Evolutionary conservation across 2,329 filamentous ascomycete genomes (phyloP).

Genomic region (Moelleriella libera): DNA sequence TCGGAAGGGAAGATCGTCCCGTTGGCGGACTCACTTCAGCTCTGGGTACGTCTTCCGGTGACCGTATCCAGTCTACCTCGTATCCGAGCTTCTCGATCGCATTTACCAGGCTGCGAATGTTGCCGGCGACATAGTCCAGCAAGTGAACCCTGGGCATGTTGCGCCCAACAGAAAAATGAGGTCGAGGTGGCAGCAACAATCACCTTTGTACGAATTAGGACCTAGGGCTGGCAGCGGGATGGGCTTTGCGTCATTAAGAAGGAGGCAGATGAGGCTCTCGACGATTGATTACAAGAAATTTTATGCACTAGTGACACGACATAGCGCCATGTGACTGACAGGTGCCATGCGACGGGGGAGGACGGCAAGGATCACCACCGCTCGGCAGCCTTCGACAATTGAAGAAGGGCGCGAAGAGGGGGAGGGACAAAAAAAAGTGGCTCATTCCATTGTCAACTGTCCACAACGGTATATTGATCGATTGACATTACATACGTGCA

Average conservation of each 20-base stretch:
- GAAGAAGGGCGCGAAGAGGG: neutral
- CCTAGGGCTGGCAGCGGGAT: too few relatives aligned
- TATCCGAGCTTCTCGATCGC: slow-evolving; percentile 94
- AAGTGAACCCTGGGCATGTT: slow-evolving; percentile 67
- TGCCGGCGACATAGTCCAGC: slow-evolving; percentile 85
- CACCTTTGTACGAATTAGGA: too few relatives aligned
- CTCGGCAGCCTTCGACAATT: neutral
- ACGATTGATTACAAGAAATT: neutral
- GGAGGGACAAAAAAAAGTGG: neutral
- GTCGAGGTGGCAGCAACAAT: neutral
- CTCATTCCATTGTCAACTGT: neutral
- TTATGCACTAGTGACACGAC: neutral
- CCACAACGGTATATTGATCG: neutral
- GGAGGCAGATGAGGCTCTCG: too few relatives aligned
- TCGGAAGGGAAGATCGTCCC: slow-evolving; percentile 2
- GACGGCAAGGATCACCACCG: neutral
- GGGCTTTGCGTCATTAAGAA: too few relatives aligned
- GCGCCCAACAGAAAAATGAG: slow-evolving; percentile 4
- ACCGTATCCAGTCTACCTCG: slow-evolving; percentile 79
- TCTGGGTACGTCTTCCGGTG: slow-evolving; percentile 67
- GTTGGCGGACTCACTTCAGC: slow-evolving; percentile 50
- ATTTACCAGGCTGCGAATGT: slow-evolving; percentile 90
- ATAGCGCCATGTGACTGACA: neutral
- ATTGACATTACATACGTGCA: neutral
- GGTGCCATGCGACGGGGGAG: too few relatives aligned